A percentile compares a stretch with the other conserved stretches of the same genome.
Conservation (phyloP, 1,139 yeast species). For the Maudiozyma humilis region DNA sequence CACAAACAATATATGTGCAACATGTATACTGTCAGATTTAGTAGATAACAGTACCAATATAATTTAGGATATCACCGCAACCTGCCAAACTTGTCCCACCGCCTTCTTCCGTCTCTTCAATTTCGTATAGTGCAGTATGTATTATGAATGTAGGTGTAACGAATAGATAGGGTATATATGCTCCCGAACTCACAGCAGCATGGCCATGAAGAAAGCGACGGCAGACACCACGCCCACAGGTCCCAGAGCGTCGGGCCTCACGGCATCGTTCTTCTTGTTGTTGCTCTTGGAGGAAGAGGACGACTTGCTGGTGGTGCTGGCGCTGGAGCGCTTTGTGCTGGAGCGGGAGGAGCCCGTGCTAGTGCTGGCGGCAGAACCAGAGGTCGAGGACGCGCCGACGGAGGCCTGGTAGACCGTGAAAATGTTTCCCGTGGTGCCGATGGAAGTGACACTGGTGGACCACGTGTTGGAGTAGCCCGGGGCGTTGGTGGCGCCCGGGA, state of each 20-base stretch:
- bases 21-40: no score
- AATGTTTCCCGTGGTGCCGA: constrained; percentile 18
- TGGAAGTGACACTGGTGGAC: constrained; percentile 18
- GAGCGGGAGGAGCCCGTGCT: neutral
- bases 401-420: constrained; percentile 12
- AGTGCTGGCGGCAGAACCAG: constrained; percentile 1
- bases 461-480: constrained; percentile 35
- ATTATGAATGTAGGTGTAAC: no score
- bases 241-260: neutral
- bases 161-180: no score
- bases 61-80: no score
- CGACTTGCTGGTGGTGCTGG: neutral
- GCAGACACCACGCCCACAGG: neutral
- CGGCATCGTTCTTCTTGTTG: neutral
- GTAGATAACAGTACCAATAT: no score
- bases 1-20: no score
- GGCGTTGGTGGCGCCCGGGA: constrained; percentile 42
- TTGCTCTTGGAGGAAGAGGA: neutral
- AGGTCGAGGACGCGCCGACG: neutral
- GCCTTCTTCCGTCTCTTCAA: no score
- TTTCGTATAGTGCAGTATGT: no score
- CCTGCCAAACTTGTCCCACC: no score
- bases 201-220: neutral
- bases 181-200: neutral
- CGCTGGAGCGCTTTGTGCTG: no score